Percentiles rank a stretch among this genome's conserved stretches.
These are phyloP conservation scores for Fusarium chuoi DNA, from an alignment of 2,329 filamentous ascomycete species.

Conservation along the genomic window DNA sequence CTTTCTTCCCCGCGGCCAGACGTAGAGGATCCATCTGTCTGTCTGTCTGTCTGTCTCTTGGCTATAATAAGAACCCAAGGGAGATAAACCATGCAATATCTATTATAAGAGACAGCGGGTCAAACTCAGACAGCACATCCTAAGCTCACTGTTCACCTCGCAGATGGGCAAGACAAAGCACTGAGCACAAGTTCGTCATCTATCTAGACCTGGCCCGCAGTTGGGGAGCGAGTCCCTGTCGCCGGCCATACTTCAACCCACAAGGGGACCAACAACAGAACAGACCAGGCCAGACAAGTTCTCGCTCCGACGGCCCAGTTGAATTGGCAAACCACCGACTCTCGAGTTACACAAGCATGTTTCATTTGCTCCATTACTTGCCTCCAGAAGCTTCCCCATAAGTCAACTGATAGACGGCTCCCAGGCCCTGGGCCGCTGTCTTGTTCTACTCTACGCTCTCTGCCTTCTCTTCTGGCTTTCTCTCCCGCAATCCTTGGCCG, in stretches of 20 bases:
- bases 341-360: constrained; percentile 51
- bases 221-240: constrained; percentile 13
- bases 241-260: constrained; percentile 1
- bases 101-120: constrained; percentile 20
- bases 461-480: constrained; percentile 1
- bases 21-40: not conserved
- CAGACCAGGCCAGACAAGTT: constrained; percentile 3
- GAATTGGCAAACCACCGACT: constrained; percentile 44
- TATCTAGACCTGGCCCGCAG: not conserved
- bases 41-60: not conserved
- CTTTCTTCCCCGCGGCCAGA: constrained; percentile 5
- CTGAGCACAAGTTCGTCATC: constrained; percentile 34
- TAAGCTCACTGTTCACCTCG: not conserved
- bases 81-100: not conserved
- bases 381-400: constrained; percentile 42
- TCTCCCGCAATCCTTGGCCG: constrained; percentile 4
- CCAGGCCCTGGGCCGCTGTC: constrained; percentile 1
- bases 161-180: constrained; percentile 33
- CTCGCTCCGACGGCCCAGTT: constrained; percentile 39
- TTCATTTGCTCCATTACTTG: constrained; percentile 45
- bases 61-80: not conserved
- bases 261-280: not conserved
- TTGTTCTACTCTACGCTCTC: constrained; percentile 9
- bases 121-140: constrained; percentile 11
- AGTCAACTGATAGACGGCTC: constrained; percentile 20